Base-by-base conservation (phyloP, 768 basidiomycete species). In the Mrakia hoshinonis region DNA sequence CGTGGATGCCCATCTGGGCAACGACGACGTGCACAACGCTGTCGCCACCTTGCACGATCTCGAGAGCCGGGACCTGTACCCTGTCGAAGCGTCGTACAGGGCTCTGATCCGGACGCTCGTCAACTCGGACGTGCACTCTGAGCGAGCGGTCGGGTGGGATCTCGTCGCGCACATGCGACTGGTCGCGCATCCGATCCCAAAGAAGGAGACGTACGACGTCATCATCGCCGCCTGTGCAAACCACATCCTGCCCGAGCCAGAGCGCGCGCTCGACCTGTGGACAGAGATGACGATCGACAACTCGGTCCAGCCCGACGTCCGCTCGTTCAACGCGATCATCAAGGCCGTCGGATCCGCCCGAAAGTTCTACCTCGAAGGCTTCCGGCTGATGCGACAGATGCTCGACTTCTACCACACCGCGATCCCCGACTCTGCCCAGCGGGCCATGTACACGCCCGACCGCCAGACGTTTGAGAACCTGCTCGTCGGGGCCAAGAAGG, bases 91-190 rank as follows among this genome's bases (percentile, higher is more conserved):
- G n/a, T 67, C 73, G 11, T 76, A 76, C 64, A 55, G 39, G 11
- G 38, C 60, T n/a, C 70, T 76, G 62, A 64, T 76, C 52, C 9
- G 22, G n/a, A 36, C 68, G 5, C 70, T 75, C 48, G 64, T 74
- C 55, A 38, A 75, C 75, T 47, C 72, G 73, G 39, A 43, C 1
- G 54, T 67, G 18, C 68, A 72, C 13, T 43, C 61, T 24, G 60
- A 70, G 31, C 85, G 84, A 39, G 89, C 90, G 0, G 87, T 91
- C 73, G 94, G 90, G 3, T 96, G 92, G 91, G 91, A 98, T 77
- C 84, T 97, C 49, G 97, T 91, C 79, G 82, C 89, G 2, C 95
- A 99, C 79, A 94, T 96, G 90, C 90, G 95, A 58, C 93, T 96
- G 73, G 90, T 91, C 18, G 91, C 95, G 0, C 92, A 98, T 77